A percentile compares a stretch with the other conserved stretches of the same genome.
Conservation (phyloP, 148 eudicot species). For the Cornus kousa region DNA sequence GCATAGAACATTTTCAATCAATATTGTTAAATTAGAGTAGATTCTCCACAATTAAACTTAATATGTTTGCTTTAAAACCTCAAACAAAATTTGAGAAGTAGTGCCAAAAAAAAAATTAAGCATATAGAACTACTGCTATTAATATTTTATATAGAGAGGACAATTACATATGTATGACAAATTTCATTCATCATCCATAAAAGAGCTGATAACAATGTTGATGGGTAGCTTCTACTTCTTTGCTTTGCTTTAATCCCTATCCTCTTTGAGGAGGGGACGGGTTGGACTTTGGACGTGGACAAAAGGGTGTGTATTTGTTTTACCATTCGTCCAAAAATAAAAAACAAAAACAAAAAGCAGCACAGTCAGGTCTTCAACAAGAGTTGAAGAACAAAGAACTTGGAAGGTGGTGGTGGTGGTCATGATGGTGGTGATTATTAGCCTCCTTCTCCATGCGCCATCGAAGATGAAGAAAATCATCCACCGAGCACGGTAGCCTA, state of each 20-base stretch:
- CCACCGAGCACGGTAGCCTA: conserved; percentile 35
- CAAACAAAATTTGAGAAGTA: too few relatives aligned
- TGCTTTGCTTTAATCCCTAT: not conserved
- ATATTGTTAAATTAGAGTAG: not conserved
- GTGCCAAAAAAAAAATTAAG: too few relatives aligned
- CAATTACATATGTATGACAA: not conserved
- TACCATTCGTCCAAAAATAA: too few relatives aligned
- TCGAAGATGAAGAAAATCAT: conserved; percentile 32
- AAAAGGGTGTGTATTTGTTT: too few relatives aligned
- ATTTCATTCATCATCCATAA: not conserved
- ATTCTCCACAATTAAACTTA: too few relatives aligned
- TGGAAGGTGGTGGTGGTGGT: conserved; percentile 12
- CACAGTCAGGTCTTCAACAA: conserved; percentile 7
- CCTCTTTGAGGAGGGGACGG: too few relatives aligned
- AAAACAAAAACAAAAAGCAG: too few relatives aligned
- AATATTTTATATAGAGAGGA: not conserved
- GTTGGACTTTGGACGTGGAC: too few relatives aligned
- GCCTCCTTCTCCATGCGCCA: conserved; percentile 33
- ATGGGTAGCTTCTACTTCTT: not conserved
- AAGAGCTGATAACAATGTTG: not conserved
- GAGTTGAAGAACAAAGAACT: conserved; percentile 26
- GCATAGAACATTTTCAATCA: too few relatives aligned
- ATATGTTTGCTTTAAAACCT: not conserved
- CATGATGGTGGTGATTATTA: conserved; percentile 17
- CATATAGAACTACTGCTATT: too few relatives aligned